Evolutionary conservation across 805 yeast species (phyloP), one percentile per base, ranked within the genome.

Genomic region (Nakazawaea populi): DNA sequence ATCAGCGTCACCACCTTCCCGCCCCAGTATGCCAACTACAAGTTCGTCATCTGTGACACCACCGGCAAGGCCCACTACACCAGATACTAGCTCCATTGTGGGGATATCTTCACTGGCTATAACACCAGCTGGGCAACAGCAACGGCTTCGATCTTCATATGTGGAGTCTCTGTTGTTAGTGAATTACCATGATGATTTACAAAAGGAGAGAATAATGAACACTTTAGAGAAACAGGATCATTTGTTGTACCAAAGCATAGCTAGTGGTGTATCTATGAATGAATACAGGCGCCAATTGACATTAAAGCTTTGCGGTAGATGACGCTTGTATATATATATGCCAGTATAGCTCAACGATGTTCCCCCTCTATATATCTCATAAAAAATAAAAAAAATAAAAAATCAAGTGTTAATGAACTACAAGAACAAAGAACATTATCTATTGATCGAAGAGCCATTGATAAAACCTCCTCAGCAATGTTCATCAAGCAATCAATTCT

Each of bases 181-280:
- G 10, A 44, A 42, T 31, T 29, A 18, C 12, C 12, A n/a, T 4
- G 46, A 47, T 36, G 42, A 42, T 9, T 27, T 42, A 29, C 36
- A 42, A 36, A 31, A 42, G 37, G 37, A 42, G 18, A 41, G 38
- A n/a, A 60, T 66, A 32, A 48, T 62, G 49, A 59, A 60, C 49
- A 63, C 65, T 49, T 45, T 65, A 54, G 67, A 63, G 44, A 65
- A 60, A 47, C 52, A 48, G 47, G 71, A 66, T 53, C 66, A 60
- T 45, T 49, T 66, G 31, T 50, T 66, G 49, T 60, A 61, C 46
- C 58, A 65, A 11, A 67, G 69, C 7, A 55, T 51, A 64, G 58
- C 52, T 61, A 60, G 52, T 58, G 61, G 63, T 55, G 50, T 58
- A 60, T 9, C 66, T 58, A 37, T 64, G 55, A 52, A 64, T 57